A percentile compares a stretch with the other conserved stretches of the same genome.
Evolutionary conservation across 345 rosid species (phyloP).

Genomic region (Dimocarpus longan): DNA sequence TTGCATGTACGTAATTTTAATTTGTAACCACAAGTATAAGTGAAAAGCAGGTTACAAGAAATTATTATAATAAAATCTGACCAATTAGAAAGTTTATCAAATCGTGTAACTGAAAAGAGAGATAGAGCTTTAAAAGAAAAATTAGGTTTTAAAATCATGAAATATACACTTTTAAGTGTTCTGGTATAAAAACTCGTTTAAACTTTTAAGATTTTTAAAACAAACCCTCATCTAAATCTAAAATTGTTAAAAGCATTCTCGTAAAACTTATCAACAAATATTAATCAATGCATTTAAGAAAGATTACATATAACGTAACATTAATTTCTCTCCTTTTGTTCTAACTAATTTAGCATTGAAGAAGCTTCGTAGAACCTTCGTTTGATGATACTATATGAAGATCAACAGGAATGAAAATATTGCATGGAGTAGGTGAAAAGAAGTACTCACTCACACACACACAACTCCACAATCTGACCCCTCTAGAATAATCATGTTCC

Average conservation of each 20-base stretch:
- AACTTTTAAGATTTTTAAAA: too few species aligned
- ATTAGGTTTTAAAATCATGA: too few species aligned
- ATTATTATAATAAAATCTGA: background rate
- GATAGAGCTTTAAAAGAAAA: too few species aligned
- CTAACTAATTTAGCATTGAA: background rate
- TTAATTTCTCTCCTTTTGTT: background rate
- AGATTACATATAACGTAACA: background rate
- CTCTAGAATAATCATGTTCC: too few species aligned
- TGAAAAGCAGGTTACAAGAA: background rate
- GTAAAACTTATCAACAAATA: background rate
- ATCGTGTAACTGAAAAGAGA: background rate
- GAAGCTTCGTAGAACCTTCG: background rate
- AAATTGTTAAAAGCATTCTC: too few species aligned
- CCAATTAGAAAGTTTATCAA: background rate
- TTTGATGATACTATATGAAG: background rate
- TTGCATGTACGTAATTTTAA: background rate
- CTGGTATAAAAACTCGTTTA: too few species aligned
- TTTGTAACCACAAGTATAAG: background rate
- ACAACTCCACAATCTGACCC: background rate
- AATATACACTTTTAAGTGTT: too few species aligned
- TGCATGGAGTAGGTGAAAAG: constrained; percentile 5
- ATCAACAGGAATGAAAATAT: background rate
- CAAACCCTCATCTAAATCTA: too few species aligned
- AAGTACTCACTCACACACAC: background rate
- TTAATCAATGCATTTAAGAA: background rate